A percentile compares a stretch with the other conserved stretches of the same genome.
phyloP scores from a whole-genome alignment of 495 filamentous ascomycete species.

The Parmelia sp. region DNA sequence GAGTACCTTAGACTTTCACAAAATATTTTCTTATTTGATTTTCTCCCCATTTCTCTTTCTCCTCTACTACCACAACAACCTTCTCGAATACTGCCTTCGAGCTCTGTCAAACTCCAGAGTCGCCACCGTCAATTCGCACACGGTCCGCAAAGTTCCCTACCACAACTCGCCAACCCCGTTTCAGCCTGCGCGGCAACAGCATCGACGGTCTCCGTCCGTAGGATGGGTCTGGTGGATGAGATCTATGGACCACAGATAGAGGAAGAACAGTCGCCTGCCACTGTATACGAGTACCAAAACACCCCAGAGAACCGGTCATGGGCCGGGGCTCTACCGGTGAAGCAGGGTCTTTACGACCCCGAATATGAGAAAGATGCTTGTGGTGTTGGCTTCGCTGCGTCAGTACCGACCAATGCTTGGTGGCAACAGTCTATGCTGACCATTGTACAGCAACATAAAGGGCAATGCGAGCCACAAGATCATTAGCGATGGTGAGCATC shows the following conservation, averaged over 20 bases:
- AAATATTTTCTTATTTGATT: not conserved
- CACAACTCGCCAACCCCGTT: not conserved
- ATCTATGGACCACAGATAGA: conserved; percentile 57
- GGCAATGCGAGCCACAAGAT: conserved; percentile 97
- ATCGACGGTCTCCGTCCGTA: conserved; percentile 30
- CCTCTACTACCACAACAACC: not conserved
- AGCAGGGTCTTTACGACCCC: conserved; percentile 97
- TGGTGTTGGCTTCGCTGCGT: conserved; percentile 99
- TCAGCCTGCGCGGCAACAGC: conserved; percentile 7
- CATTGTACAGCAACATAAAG: conserved; percentile 75
- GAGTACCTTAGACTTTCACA: too few species aligned
- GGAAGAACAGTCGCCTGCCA: conserved; percentile 51
- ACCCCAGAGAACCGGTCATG: conserved; percentile 84
- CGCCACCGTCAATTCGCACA: not conserved
- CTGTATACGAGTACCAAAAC: conserved; percentile 77
- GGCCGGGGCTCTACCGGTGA: conserved; percentile 90
- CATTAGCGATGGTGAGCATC: conserved; percentile 85
- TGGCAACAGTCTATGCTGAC: conserved; percentile 8
- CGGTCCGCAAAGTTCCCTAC: not conserved
- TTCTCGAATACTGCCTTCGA: not conserved
- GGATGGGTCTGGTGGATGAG: conserved; percentile 66
- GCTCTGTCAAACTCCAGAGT: too few species aligned
- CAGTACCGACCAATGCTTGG: conserved; percentile 35
- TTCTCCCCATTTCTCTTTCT: not conserved
- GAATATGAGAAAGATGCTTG: conserved; percentile 98